These are phyloP conservation scores for Epichloe typhina DNA, from an alignment of 2,329 filamentous ascomycete genomes.

Conservation along the genomic window DNA sequence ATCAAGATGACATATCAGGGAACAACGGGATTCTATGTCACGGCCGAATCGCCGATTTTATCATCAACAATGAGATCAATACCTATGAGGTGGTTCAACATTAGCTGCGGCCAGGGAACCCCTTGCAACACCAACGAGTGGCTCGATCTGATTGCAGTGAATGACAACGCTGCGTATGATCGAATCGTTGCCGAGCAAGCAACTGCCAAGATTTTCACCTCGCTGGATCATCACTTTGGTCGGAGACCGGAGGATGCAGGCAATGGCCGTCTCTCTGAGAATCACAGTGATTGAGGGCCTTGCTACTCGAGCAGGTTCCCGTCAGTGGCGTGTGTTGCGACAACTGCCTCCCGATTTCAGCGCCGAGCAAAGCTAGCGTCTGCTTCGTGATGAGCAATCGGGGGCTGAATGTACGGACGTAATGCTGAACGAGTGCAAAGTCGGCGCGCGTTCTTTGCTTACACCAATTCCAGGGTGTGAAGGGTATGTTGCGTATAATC, in stretches of 20 bases:
- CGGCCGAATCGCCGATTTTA: not conserved
- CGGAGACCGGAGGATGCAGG: not conserved
- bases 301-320: not conserved
- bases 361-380: not conserved
- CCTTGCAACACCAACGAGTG: not conserved
- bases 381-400: not conserved
- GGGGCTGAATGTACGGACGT: not conserved
- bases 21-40: not conserved
- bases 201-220: not conserved
- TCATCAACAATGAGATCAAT: constrained; percentile 1
- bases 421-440: constrained; percentile 1
- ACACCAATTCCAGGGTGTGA: not conserved
- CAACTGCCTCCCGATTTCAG: not conserved
- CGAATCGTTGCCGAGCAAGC: constrained; percentile 1
- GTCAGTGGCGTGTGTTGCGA: not conserved
- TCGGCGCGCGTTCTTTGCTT: not conserved
- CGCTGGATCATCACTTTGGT: not conserved
- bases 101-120: not conserved
- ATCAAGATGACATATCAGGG: not conserved
- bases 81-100: not conserved
- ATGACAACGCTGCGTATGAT: not conserved
- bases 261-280: not conserved
- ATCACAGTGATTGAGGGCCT: constrained; percentile 1
- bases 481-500: not conserved
- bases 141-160: not conserved